Conservation (phyloP, 169 alveolate species). For the Plasmodium malariae region DNA sequence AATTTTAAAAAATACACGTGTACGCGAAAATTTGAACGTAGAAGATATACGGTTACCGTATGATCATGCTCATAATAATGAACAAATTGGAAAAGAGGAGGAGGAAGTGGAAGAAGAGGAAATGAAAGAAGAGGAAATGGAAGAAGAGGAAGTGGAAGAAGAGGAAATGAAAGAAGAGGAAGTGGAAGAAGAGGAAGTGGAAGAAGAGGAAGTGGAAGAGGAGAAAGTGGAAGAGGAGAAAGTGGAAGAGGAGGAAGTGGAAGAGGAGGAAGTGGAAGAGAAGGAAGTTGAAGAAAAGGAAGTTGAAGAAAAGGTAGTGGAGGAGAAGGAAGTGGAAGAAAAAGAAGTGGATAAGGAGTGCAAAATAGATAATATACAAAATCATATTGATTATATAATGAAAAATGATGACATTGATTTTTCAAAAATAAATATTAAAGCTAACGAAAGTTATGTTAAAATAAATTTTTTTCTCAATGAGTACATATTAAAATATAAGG, state of each 20-base stretch:
- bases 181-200: background rate
- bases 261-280: background rate
- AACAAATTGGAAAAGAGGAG: no score
- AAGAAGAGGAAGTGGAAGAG: background rate
- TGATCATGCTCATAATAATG: no score
- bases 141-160: background rate
- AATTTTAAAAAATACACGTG: no score
- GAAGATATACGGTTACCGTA: no score
- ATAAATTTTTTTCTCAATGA: constrained; percentile 26
- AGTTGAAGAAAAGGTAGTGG: background rate
- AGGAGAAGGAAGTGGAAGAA: background rate
- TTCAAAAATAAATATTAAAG: constrained; percentile 22
- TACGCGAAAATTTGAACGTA: no score
- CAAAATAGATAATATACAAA: no score
- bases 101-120: background rate
- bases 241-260: background rate
- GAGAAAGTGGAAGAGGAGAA: background rate
- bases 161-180: background rate
- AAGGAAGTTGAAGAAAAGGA: background rate
- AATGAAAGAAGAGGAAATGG: background rate
- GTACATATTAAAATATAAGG: constrained; percentile 31
- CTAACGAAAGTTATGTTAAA: constrained; percentile 15
- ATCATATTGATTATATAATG: constrained; percentile 33
- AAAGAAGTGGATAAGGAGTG: no score
- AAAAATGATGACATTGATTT: constrained; percentile 47